Evolutionary conservation across 108 stramenopile species (phyloP).

Genomic region (Discostella pseudostelligera): DNA sequence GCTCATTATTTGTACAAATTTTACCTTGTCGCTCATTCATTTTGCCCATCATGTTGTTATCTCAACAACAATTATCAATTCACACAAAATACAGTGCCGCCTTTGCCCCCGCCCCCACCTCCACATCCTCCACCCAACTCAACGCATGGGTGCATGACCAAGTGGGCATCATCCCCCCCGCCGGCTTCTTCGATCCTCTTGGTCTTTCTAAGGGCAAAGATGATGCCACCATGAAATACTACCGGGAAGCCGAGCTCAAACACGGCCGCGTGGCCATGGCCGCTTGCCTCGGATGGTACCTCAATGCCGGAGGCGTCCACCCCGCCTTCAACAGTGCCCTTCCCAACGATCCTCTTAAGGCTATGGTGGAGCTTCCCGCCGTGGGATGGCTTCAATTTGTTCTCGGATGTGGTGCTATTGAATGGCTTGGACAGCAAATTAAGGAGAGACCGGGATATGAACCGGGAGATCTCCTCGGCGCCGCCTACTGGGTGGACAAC

Average conservation of each 20-base stretch:
- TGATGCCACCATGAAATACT: conserved; percentile 79
- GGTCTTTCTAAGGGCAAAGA: conserved; percentile 77
- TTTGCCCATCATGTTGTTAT: neutral
- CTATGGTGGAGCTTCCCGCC: conserved; percentile 73
- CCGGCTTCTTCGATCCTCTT: conserved; percentile 90
- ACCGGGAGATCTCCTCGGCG: conserved; percentile 88
- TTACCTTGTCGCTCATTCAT: neutral
- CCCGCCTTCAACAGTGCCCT: conserved; percentile 83
- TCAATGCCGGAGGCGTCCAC: conserved; percentile 86
- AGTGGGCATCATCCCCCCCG: conserved; percentile 80
- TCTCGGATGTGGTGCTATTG: conserved; percentile 88
- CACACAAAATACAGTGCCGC: conserved; percentile 51
- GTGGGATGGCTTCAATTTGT: conserved; percentile 92
- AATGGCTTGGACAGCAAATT: conserved; percentile 86
- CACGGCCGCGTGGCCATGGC: conserved; percentile 98
- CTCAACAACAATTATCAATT: neutral
- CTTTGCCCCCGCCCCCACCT: conserved; percentile 59
- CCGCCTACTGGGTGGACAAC: conserved; percentile 90
- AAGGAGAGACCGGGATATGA: conserved; percentile 85
- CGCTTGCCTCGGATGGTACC: conserved; percentile 93
- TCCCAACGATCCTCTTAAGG: conserved; percentile 81
- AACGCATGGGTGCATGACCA: conserved; percentile 75
- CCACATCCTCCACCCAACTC: conserved; percentile 48
- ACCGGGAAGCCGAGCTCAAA: conserved; percentile 95
- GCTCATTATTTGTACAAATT: conserved; percentile 1